Conservation (phyloP, 2,329 filamentous ascomycete genomes). For the Sphaerulina musiva region DNA sequence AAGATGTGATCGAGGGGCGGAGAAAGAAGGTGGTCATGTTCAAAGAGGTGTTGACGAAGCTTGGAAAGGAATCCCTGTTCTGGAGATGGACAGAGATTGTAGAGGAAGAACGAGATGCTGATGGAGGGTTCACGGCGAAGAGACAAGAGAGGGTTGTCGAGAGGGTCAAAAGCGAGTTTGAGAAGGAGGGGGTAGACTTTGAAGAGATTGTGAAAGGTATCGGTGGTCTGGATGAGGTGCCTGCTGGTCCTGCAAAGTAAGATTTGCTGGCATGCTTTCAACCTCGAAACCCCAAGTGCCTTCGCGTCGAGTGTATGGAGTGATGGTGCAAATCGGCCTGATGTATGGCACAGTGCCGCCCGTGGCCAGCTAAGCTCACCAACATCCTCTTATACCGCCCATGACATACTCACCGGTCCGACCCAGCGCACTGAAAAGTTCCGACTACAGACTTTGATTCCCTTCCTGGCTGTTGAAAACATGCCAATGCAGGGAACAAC, state of each 20-base stretch:
- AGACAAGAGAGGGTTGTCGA: constrained; percentile 65
- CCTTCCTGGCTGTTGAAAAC: too few relatives aligned
- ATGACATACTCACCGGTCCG: too few relatives aligned
- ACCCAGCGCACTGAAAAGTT: too few relatives aligned
- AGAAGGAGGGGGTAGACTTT: constrained; percentile 70
- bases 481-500: too few relatives aligned
- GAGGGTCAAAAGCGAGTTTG: constrained; percentile 70
- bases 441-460: too few relatives aligned
- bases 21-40: constrained; percentile 73
- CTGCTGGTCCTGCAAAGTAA: constrained; percentile 39
- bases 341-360: too few relatives aligned
- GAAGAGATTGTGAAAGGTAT: constrained; percentile 70
- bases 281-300: too few relatives aligned
- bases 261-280: not conserved
- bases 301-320: too few relatives aligned
- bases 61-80: constrained; percentile 84
- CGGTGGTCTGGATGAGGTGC: constrained; percentile 54
- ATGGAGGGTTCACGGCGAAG: constrained; percentile 70
- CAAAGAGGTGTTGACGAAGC: constrained; percentile 63
- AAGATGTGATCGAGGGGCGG: constrained; percentile 54
- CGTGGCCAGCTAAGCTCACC: too few relatives aligned
- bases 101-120: constrained; percentile 74
- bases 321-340: too few relatives aligned
- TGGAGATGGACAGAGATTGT: constrained; percentile 90
- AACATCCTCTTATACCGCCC: too few relatives aligned